Evolutionary conservation across 2,329 filamentous ascomycete genomes (phyloP), one percentile per base, ranked within the genome.

Genomic region (Penicillium decumbens): DNA sequence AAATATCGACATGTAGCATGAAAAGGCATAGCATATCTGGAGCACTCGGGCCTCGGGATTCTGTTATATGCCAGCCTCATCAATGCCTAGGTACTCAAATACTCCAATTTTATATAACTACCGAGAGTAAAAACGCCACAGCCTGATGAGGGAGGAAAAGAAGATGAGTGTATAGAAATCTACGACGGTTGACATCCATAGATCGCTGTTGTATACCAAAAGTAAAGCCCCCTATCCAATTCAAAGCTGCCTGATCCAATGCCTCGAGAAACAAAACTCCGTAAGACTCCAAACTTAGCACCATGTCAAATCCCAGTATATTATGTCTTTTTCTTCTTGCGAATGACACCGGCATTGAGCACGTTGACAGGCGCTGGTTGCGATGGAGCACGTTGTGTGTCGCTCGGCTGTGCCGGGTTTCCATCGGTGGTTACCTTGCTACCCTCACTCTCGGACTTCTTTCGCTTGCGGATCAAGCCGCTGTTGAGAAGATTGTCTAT

Each of bases 251-350:
- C 32, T 20, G 33, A 9, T 15, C 38, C 38, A 25, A 40, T 27
- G 12, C 23, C 15, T 13, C 20, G 12, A 18, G 15, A 27, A 27
- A 40, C 4, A 7, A 3, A 15, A n/a, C 10, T 23, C 38, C 24
- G 3, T 25, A 25, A 27, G 12, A 40, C 38, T 18, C 29, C 18
- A 24, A 29, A 29, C 24, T 8, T 39, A 44, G 42, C 38, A 27
- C 45, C 32, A 27, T 24, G 45, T 49, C 9, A 43, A 18, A 18
- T 32, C 10, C 25, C 29, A 35, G 8, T 47, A 20, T 9, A 41
- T 60, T 30, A 70, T 27, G 60, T 63, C 59, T 72, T 73, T 52
- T 72, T 72, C 53, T 71, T 73, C 54, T 73, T 73, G 41, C 69
- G 57, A 32, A 73, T 61, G 50, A 72, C 50, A 30, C 55, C 67